Percentiles rank a stretch among this genome's conserved stretches.
These are phyloP conservation scores for Populus simonii DNA, from an alignment of 345 rosid genomes.

Conservation along the genomic window DNA sequence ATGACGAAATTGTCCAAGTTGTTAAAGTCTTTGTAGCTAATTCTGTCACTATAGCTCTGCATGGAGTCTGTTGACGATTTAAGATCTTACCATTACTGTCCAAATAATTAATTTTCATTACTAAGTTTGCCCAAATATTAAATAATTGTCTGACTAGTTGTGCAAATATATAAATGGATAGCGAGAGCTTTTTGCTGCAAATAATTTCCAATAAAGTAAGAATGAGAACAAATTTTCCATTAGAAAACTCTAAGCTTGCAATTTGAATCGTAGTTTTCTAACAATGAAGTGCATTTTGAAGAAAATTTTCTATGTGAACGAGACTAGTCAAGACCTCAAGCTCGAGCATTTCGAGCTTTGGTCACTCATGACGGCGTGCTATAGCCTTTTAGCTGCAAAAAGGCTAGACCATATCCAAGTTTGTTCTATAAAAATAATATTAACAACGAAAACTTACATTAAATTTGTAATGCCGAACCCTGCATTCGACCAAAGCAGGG, in stretches of 20 bases:
- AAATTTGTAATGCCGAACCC: constrained; percentile 38
- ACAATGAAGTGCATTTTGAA: not conserved
- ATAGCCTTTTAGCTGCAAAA: too few species aligned
- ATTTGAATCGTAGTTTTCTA: not conserved
- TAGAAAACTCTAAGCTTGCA: not conserved
- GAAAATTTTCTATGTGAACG: not conserved
- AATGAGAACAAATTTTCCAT: too few species aligned
- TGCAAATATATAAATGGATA: too few species aligned
- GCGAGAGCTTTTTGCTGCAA: not conserved
- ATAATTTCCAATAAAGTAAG: not conserved
- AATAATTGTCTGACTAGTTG: too few species aligned
- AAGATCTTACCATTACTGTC: not conserved
- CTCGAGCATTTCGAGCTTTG: not conserved
- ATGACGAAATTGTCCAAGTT: not conserved
- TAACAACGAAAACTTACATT: constrained; percentile 19
- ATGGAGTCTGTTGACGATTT: not conserved
- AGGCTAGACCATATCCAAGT: not conserved
- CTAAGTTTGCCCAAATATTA: not conserved
- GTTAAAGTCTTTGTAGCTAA: not conserved
- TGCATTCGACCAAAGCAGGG: constrained; percentile 33
- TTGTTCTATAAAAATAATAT: too few species aligned
- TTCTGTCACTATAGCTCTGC: not conserved
- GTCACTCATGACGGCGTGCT: too few species aligned
- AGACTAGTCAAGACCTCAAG: not conserved
- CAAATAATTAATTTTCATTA: not conserved